phyloP scores from a whole-genome alignment of 2,329 filamentous ascomycete genomes.

The Ophiostoma triangulosporum region DNA sequence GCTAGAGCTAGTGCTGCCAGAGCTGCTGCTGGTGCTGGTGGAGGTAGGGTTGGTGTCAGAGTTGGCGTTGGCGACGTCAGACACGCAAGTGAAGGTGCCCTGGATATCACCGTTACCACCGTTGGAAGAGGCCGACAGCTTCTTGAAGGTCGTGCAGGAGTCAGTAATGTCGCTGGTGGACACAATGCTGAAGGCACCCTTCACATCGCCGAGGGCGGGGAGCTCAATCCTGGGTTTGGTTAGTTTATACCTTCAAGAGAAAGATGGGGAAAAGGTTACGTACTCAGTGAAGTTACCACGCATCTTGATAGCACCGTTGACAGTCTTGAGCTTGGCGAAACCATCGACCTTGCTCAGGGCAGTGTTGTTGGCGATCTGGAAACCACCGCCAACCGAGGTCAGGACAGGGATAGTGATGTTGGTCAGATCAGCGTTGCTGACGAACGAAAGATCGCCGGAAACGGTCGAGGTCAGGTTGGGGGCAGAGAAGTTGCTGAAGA shows the following conservation, averaged over 20 bases:
- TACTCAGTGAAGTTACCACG: constrained; percentile 74
- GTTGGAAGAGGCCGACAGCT: constrained; percentile 24
- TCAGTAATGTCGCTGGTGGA: constrained; percentile 47
- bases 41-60: constrained; percentile 26
- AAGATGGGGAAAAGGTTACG: constrained; percentile 25
- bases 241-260: constrained; percentile 12
- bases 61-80: constrained; percentile 40
- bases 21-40: constrained; percentile 20
- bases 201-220: constrained; percentile 51
- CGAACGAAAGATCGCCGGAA: constrained; percentile 45
- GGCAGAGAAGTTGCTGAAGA: constrained; percentile 44
- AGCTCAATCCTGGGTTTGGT: constrained; percentile 48
- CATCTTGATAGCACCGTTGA: constrained; percentile 73
- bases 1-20: constrained; percentile 19
- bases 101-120: constrained; percentile 30
- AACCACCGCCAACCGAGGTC: constrained; percentile 57
- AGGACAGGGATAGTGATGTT: constrained; percentile 69
- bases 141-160: constrained; percentile 41
- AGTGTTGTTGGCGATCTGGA: constrained; percentile 87
- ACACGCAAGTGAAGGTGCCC: constrained; percentile 36
- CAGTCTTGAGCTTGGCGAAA: constrained; percentile 53
- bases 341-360: constrained; percentile 49
- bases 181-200: constrained; percentile 57
- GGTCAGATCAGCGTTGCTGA: constrained; percentile 45
- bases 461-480: constrained; percentile 59